Percentiles rank a stretch among this genome's conserved stretches.
These are phyloP conservation scores for Beta vulgaris DNA, from an alignment of 148 eudicot genomes.

Conservation along the genomic window DNA sequence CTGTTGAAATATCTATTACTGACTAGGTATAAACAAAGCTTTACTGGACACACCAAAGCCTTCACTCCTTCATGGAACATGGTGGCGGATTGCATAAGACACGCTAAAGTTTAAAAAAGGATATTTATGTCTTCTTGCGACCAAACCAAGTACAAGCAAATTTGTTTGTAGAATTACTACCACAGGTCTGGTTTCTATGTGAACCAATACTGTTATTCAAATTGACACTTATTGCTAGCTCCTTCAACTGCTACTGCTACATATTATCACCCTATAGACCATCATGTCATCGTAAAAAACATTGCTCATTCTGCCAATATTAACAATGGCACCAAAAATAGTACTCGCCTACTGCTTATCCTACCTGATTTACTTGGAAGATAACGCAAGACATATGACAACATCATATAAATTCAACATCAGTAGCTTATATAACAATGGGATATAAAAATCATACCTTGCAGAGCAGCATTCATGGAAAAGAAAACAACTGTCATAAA, in stretches of 20 bases:
- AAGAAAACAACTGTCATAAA: slow-evolving; percentile 73
- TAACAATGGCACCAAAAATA: background rate
- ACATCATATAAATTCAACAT: background rate
- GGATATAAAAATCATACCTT: slow-evolving; percentile 47
- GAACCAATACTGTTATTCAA: background rate
- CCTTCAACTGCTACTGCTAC: background rate
- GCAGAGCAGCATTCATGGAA: slow-evolving; percentile 77
- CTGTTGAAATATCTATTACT: background rate
- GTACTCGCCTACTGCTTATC: background rate
- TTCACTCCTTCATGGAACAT: background rate
- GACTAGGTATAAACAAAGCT: background rate
- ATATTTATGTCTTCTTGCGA: too few species aligned
- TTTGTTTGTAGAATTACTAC: background rate
- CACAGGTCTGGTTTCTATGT: background rate
- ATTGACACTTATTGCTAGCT: background rate
- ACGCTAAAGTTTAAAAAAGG: too few species aligned
- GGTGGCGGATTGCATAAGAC: too few species aligned
- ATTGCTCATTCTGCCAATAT: background rate
- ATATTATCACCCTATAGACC: too few species aligned
- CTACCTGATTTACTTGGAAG: background rate
- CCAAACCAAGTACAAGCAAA: background rate
- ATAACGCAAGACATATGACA: background rate
- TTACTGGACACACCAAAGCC: background rate
- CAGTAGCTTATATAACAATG: background rate
- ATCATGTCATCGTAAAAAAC: background rate